Percentiles rank a stretch among this genome's conserved stretches.
Conservation (phyloP, 306 rosid species). For the Cucumis melo region DNA sequence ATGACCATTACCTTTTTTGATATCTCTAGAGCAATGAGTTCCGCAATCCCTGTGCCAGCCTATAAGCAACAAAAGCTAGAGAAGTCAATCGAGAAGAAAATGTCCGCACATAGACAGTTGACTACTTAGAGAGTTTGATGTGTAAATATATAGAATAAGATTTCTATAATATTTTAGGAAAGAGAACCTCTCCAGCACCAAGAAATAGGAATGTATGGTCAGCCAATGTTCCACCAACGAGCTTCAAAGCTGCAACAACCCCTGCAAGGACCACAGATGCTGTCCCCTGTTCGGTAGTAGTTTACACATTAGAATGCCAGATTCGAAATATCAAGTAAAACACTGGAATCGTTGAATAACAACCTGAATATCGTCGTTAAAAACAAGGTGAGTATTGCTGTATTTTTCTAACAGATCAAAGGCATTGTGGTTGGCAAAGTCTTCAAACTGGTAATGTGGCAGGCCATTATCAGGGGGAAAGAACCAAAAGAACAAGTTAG, state of each 20-base stretch:
- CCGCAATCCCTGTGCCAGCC: slow-evolving; percentile 99
- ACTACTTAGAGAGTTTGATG: no score
- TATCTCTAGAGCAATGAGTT: slow-evolving; percentile 80
- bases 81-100: neutral
- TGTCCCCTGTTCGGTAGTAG: slow-evolving; percentile 49
- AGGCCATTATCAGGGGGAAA: slow-evolving; percentile 11
- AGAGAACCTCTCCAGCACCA: slow-evolving; percentile 89
- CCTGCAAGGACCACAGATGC: slow-evolving; percentile 96
- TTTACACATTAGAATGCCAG: neutral
- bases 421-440: slow-evolving; percentile 98
- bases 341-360: neutral
- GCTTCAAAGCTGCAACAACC: slow-evolving; percentile 51
- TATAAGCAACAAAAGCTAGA: slow-evolving; percentile 25
- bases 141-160: no score
- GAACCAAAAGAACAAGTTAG: neutral
- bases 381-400: slow-evolving; percentile 81
- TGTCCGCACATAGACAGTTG: no score
- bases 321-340: neutral
- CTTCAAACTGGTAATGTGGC: slow-evolving; percentile 66
- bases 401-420: slow-evolving; percentile 75
- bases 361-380: slow-evolving; percentile 92
- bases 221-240: slow-evolving; percentile 57
- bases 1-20: slow-evolving; percentile 47
- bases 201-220: slow-evolving; percentile 81
- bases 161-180: neutral